Evolutionary conservation across 441 rosid genomes (phyloP).

Genomic region (Bocquillonia castaneifolia): DNA sequence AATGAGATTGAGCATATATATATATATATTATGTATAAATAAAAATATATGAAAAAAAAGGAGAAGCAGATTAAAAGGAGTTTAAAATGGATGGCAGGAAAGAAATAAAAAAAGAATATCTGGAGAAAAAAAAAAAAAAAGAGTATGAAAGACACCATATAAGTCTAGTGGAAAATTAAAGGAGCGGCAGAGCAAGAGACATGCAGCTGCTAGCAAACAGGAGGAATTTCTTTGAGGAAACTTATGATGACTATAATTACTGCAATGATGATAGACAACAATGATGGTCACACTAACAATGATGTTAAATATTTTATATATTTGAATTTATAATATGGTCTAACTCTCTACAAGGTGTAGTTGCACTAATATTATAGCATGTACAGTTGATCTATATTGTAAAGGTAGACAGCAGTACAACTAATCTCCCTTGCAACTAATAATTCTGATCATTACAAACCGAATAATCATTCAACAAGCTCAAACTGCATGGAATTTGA

Average conservation of each 20-base stretch:
- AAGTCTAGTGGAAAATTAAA: slow-evolving; percentile 6
- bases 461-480: not conserved
- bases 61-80: too few species aligned
- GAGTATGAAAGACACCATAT: not conserved
- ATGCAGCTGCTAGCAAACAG: slow-evolving; percentile 24
- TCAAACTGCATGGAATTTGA: not conserved
- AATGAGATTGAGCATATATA: too few species aligned
- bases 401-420: not conserved
- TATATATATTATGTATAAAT: too few species aligned
- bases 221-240: slow-evolving; percentile 6
- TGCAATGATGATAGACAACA: slow-evolving; percentile 24
- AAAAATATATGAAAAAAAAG: too few species aligned
- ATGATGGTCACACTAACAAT: slow-evolving; percentile 20
- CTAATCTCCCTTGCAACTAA: not conserved
- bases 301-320: slow-evolving; percentile 11
- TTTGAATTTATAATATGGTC: not conserved
- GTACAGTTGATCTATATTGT: slow-evolving; percentile 16
- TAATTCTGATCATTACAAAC: slow-evolving; percentile 12
- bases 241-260: slow-evolving; percentile 23
- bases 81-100: too few species aligned
- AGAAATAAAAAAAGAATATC: too few species aligned
- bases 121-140: too few species aligned
- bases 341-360: not conserved
- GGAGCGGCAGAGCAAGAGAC: not conserved
- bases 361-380: slow-evolving; percentile 12